Evolutionary conservation across 1,139 yeast genomes (phyloP), one percentile per base, ranked within the genome.

Genomic region (Yamadazyma aaseri): DNA sequence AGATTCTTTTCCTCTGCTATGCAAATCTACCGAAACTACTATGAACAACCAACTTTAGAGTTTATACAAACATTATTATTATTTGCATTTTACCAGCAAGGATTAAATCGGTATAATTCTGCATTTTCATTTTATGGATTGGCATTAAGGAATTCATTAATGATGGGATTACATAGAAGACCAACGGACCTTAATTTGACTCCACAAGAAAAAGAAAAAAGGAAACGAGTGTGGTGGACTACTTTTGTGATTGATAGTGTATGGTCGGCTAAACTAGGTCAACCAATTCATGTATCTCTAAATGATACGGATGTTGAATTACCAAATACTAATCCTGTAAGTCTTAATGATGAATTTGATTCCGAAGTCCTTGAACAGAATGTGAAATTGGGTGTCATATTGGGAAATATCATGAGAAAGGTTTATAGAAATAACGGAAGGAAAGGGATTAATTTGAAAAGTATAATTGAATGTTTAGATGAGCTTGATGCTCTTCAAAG

Each of bases 161-260:
- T 35, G 20, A 35, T 43, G 44, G 47, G 47, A 5, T 34, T 43
- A 21, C 44, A 42, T 28, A 35, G 33, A 23, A 26, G 26, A 10
- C 24, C 24, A 3, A 17, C 13, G 5, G 34, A 37, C 29, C 15
- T 32, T n/a, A 18, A 14, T 4, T 21, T 35, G 11, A 11, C 36
- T 3, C 11, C 26, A 2, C 20, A 12, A 5, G 44, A 37, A 14
- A 32, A 20, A 17, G 46, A 42, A 26, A 39, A 40, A 20, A 25
- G 43, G 5, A 37, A 31, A 17, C 26, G 45, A 29, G 42, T 43
- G n/a, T 43, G 47, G 47, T 42, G 47, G 47, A 37, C 46, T 3
- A 32, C 35, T 15, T 41, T 40, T 26, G 30, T 40, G 3, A 26
- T 43, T 32, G 47, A 43, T 29, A 33, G 36, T 17, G 26, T 40